Conservation (phyloP, 306 rosid species). For the Begonia loranthoides region DNA sequence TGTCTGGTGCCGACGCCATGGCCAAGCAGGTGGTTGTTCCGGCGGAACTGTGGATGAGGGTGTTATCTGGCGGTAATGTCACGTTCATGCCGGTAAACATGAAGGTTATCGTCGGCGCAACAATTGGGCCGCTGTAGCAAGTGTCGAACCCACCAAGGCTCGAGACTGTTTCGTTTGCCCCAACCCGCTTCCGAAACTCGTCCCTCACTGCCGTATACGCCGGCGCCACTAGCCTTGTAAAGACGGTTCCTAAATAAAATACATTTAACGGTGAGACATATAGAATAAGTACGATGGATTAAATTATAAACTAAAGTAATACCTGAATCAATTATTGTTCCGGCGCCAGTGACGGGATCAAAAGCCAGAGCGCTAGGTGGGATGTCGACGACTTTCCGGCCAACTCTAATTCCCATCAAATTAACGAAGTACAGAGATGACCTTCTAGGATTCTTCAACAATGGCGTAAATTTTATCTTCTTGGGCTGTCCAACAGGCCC, state of each 20-base stretch:
- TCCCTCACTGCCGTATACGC: constrained; percentile 54
- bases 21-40: constrained; percentile 66
- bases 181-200: constrained; percentile 56
- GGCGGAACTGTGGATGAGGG: constrained; percentile 57
- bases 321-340: constrained; percentile 88
- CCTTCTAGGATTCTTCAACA: constrained; percentile 71
- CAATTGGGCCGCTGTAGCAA: constrained; percentile 53
- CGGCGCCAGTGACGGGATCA: constrained; percentile 71
- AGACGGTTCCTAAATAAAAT: constrained; percentile 50
- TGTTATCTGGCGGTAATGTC: constrained; percentile 66
- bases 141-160: constrained; percentile 88
- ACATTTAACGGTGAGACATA: not conserved
- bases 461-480: constrained; percentile 68
- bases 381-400: constrained; percentile 53
- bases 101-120: constrained; percentile 62
- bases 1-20: constrained; percentile 71
- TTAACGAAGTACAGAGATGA: constrained; percentile 79
- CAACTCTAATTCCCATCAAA: constrained; percentile 54
- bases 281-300: not conserved
- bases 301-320: constrained; percentile 1
- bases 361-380: constrained; percentile 70
- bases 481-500: constrained; percentile 80
- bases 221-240: constrained; percentile 67
- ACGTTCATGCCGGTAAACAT: constrained; percentile 84
- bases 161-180: constrained; percentile 22